A percentile compares a stretch with the other conserved stretches of the same genome.
These are phyloP conservation scores for Magnolia kwangsiensis DNA, from an alignment of 164 flowering plant species.

Conservation along the genomic window DNA sequence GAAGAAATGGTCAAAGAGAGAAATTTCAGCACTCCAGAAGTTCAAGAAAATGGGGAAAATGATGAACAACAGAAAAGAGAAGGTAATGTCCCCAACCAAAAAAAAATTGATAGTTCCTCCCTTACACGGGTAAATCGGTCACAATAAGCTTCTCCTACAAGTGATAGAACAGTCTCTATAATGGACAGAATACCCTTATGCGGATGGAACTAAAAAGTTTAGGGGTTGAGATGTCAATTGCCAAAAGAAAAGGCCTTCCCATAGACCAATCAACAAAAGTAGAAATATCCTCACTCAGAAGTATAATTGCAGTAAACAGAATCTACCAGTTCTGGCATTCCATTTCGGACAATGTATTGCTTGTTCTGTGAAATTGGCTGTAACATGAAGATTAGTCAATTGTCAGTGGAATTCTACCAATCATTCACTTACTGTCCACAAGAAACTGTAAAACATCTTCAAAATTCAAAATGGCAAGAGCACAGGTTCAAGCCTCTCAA, in stretches of 20 bases:
- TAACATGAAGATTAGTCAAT: slow-evolving; percentile 12
- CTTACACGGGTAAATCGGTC: too few species aligned
- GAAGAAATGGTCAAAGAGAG: neutral
- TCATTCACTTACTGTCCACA: neutral
- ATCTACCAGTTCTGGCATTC: slow-evolving; percentile 69
- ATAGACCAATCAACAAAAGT: neutral
- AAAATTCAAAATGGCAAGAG: neutral
- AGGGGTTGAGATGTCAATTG: neutral
- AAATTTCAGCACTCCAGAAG: too few species aligned
- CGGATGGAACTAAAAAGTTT: neutral
- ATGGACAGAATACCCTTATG: too few species aligned
- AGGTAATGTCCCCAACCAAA: too few species aligned
- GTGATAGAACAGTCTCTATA: too few species aligned
- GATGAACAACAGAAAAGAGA: too few species aligned
- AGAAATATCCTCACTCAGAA: neutral
- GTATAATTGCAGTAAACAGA: slow-evolving; percentile 7
- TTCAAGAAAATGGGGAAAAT: too few species aligned
- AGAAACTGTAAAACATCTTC: neutral
- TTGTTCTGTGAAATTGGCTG: slow-evolving; percentile 89
- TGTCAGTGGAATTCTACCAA: neutral
- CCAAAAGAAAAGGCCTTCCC: neutral
- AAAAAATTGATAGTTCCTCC: too few species aligned
- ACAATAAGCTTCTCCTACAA: too few species aligned
- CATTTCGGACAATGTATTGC: slow-evolving; percentile 75
- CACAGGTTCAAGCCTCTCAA: neutral